Percentiles rank a stretch among this genome's conserved stretches.
Conservation (phyloP, 2,329 filamentous ascomycete genomes). For the Ascochyta lentis region DNA sequence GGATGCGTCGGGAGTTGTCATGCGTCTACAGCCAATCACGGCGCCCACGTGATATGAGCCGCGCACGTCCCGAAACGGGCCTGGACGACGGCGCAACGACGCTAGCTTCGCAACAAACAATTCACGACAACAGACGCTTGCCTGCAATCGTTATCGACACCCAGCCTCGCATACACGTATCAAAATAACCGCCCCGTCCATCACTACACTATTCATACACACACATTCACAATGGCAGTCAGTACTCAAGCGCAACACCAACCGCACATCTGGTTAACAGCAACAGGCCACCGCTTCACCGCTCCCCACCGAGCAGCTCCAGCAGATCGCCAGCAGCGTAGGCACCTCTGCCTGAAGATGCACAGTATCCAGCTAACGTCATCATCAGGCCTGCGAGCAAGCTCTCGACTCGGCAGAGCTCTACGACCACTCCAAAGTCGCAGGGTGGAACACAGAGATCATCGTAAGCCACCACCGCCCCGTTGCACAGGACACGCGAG, state of each 20-base stretch:
- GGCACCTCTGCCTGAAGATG: conserved; percentile 1
- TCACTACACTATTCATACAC: conserved; percentile 22
- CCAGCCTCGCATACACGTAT: conserved; percentile 5
- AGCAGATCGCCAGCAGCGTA: conserved; percentile 41
- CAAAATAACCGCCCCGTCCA: background rate
- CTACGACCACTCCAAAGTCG: conserved; percentile 87
- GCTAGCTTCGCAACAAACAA: conserved; percentile 22
- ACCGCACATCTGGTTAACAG: background rate
- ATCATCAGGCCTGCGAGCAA: conserved; percentile 75
- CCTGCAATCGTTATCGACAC: conserved; percentile 5
- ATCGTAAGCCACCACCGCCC: conserved; percentile 68
- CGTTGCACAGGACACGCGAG: conserved; percentile 6
- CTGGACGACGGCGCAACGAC: conserved; percentile 18
- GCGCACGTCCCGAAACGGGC: conserved; percentile 11
- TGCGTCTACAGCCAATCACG: conserved; percentile 33
- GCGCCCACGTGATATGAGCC: conserved; percentile 31
- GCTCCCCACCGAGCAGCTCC: conserved; percentile 42
- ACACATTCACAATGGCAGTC: conserved; percentile 39
- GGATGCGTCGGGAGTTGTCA: conserved; percentile 6
- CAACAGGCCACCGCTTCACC: conserved; percentile 30
- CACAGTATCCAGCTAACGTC: conserved; percentile 8
- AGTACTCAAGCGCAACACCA: background rate
- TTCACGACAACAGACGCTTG: conserved; percentile 24
- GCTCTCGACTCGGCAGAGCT: conserved; percentile 75
- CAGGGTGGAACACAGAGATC: conserved; percentile 89